Percentiles rank a stretch among this genome's conserved stretches.
Conservation (phyloP, 1,139 yeast species). For the Spencermartinsiella ligniputridi region DNA sequence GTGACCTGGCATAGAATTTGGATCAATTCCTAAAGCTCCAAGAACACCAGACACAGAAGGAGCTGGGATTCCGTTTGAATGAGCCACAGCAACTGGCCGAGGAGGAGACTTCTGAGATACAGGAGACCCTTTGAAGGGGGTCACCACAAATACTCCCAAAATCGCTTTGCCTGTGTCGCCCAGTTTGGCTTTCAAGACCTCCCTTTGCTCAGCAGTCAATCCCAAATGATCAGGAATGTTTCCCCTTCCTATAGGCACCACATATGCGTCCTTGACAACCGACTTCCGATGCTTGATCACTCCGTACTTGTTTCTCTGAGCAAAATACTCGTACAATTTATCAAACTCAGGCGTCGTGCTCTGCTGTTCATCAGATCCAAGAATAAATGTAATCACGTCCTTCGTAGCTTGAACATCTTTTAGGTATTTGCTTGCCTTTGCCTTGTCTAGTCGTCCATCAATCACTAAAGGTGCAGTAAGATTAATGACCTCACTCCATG, state of each 20-base stretch:
- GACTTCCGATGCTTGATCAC: slow-evolving; percentile 48
- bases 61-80: not conserved
- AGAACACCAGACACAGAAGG: not conserved
- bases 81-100: not conserved
- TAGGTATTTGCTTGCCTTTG: slow-evolving; percentile 55
- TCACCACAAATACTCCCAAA: slow-evolving; percentile 16
- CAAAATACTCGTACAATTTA: slow-evolving; percentile 52
- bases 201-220: slow-evolving; percentile 16
- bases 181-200: slow-evolving; percentile 9
- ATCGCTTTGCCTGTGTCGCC: slow-evolving; percentile 12
- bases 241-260: slow-evolving; percentile 26
- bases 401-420: slow-evolving; percentile 45
- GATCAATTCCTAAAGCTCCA: not conserved
- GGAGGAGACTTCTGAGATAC: not conserved
- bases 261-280: slow-evolving; percentile 64
- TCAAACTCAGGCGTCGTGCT: slow-evolving; percentile 30
- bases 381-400: slow-evolving; percentile 45
- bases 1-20: slow-evolving; percentile 6
- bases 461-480: slow-evolving; percentile 40
- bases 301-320: slow-evolving; percentile 51
- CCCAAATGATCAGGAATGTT: slow-evolving; percentile 21
- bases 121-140: not conserved
- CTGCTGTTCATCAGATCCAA: slow-evolving; percentile 21
- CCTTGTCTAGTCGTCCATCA: slow-evolving; percentile 59
- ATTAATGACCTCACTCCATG: slow-evolving; percentile 32